phyloP scores from a whole-genome alignment of 371 early-diverging fungal species.

The Rozella allomycis region DNA sequence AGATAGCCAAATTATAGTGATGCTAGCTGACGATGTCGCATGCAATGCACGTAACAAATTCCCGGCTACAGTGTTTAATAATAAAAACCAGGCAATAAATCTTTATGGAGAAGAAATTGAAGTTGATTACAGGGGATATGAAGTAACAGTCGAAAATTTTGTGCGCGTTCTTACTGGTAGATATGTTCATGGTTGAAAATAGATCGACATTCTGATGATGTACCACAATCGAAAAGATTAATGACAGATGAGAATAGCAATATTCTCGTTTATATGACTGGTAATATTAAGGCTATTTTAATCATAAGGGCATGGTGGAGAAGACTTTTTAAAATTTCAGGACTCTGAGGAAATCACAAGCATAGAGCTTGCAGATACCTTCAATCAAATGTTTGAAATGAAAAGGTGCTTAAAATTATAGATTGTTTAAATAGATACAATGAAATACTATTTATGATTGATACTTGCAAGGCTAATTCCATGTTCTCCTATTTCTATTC shows the following conservation, averaged over 20 bases:
- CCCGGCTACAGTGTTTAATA: slow-evolving; percentile 81
- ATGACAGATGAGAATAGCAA: slow-evolving; percentile 81
- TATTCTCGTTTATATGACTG: slow-evolving; percentile 86
- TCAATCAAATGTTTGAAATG: slow-evolving; percentile 88
- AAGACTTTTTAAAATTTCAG: slow-evolving; percentile 90
- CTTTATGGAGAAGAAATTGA: slow-evolving; percentile 82
- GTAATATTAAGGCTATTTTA: slow-evolving; percentile 11
- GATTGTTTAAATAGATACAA: slow-evolving; percentile 38
- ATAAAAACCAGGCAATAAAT: slow-evolving; percentile 51
- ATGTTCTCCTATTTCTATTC: slow-evolving; percentile 74
- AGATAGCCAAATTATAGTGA: slow-evolving; percentile 86
- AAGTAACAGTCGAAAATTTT: slow-evolving; percentile 92
- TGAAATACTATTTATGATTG: slow-evolving; percentile 85
- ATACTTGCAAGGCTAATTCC: slow-evolving; percentile 91
- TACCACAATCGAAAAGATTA: slow-evolving; percentile 60
- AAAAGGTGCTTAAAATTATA: slow-evolving; percentile 24
- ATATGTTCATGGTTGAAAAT: not conserved
- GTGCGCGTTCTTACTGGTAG: slow-evolving; percentile 73
- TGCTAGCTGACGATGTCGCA: slow-evolving; percentile 91
- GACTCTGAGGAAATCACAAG: slow-evolving; percentile 85
- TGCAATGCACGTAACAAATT: slow-evolving; percentile 82
- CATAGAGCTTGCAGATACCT: slow-evolving; percentile 79
- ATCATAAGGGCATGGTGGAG: slow-evolving; percentile 53
- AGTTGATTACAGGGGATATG: slow-evolving; percentile 92
- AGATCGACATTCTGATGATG: slow-evolving; percentile 18